A percentile compares a stretch with the other conserved stretches of the same genome.
These are phyloP conservation scores for Botrytis pseudocinerea DNA, from an alignment of 2,329 filamentous ascomycete genomes.

Conservation along the genomic window DNA sequence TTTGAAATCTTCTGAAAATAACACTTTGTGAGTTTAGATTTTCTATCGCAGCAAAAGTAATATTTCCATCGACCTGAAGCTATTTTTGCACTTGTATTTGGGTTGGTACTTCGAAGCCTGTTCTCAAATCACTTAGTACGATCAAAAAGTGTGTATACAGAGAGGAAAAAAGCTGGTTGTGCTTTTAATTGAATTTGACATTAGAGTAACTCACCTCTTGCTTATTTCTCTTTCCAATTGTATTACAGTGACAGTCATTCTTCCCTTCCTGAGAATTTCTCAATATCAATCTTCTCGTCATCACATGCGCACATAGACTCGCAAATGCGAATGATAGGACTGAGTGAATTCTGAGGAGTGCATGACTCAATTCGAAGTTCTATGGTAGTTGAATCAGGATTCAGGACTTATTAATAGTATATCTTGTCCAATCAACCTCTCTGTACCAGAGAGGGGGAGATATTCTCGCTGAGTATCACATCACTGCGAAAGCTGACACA, in stretches of 20 bases:
- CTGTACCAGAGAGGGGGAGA: background rate
- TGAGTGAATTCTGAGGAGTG: background rate
- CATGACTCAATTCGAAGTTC: background rate
- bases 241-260: background rate
- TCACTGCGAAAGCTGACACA: background rate
- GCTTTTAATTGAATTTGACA: background rate
- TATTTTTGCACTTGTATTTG: background rate
- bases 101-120: background rate
- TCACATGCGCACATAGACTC: background rate
- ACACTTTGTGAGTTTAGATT: background rate
- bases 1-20: background rate
- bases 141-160: background rate
- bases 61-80: background rate
- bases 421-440: background rate
- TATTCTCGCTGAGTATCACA: background rate
- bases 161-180: background rate
- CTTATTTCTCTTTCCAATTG: background rate
- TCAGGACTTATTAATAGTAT: background rate
- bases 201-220: rapidly evolving
- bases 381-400: background rate
- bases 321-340: background rate
- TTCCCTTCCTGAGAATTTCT: background rate
- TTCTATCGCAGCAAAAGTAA: background rate
- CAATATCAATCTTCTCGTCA: background rate
- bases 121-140: background rate